Evolutionary conservation across 2,329 filamentous ascomycete genomes (phyloP), one percentile per base, ranked within the genome.

Genomic region (Colletotrichum euphorbiae): DNA sequence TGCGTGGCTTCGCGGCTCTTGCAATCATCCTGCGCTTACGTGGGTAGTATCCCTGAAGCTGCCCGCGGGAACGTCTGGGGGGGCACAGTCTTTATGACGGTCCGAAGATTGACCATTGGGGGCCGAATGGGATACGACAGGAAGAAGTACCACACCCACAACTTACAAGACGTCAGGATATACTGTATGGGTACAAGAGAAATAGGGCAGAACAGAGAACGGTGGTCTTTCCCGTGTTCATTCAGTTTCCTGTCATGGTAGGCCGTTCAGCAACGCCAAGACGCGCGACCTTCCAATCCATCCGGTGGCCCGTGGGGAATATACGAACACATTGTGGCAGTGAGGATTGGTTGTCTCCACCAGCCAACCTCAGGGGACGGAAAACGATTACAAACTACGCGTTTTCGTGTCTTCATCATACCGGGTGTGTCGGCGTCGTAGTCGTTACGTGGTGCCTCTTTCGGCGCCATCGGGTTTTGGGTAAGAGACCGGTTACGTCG

Each of bases 301-400:
- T 15, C 28, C 12, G 63, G 48, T n/a, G n/a, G n/a, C n/a, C n/a
- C 36, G 33, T 42, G 50, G 50, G 57, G n/a, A n/a, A 62, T 21
- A 31, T 50, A 58, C 52, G 33, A 45, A 51, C 13, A 21, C 36
- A 56, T 56, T 51, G 59, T 67, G 64, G 51, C 59, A 63, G 52
- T 62, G 64, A 63, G 19, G 17, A 17, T n/a, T 52, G 50, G 51
- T 38, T 28, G 38, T 21, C 43, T 57, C 64, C 58, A 63, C 64
- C 19, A 19, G 36, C 28, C 59, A 43, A 38, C 51, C 17, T 42
- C 17, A n/a, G 42, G 19, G 42, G 28, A 57, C 15, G 42, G 42
- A 51, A 28, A 51, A n/a, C 15, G 17, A n/a, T 31, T 48, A 11
- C n/a, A 17, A 24, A 13, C 24, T 36, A 21, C 31, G 11, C 36